Evolutionary conservation across 2,329 filamentous ascomycete species (phyloP), one percentile per base, ranked within the genome.

Genomic region (Fusarium sp.): DNA sequence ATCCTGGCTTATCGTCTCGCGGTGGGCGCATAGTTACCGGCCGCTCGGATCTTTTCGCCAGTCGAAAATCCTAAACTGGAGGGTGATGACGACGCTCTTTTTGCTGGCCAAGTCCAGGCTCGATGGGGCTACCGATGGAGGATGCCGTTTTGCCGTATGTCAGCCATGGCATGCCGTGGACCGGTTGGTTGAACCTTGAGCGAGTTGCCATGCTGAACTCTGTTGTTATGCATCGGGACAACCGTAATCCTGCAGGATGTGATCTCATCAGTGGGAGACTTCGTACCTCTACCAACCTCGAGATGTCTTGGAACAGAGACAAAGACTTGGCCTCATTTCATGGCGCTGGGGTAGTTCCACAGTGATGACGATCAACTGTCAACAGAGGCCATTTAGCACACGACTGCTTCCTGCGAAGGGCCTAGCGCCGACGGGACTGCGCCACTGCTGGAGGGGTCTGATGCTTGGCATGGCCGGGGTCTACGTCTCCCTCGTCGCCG

Each of bases 241-340:
- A 57, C 52, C 52, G 52, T 57, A 57, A 57, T 22, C n/a, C 52
- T 57, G 31, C 52, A 57, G 52, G 31, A 20, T 35, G n/a, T 36
- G 31, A 33, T 57, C 52, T 57, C 29, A 57, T 35, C 27, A 6
- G 47, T n/a, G 16, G 25, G 25, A 11, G 45, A 18, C 20, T 22
- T 36, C 31, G 54, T 38, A 25, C 22, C 54, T 58, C 35, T 58
- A 31, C 47, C 47, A 52, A 52, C 47, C 27, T 52, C 25, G 47
- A 52, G 25, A 50, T 27, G 25, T 18, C 45, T 50, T 50, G 45
- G 16, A n/a, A 18, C 9, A 29, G 16, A 31, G 16, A 20, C 14
- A 20, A 18, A 50, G 63, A 54, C 71, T 74, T 74, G 71, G 71
- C 71, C 59, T 73, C 65, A 74, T 74, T 70, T 74, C 65, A 22